Percentiles rank a stretch among this genome's conserved stretches.
Conservation (phyloP, 768 basidiomycete species). For the Jaapia argillacea region DNA sequence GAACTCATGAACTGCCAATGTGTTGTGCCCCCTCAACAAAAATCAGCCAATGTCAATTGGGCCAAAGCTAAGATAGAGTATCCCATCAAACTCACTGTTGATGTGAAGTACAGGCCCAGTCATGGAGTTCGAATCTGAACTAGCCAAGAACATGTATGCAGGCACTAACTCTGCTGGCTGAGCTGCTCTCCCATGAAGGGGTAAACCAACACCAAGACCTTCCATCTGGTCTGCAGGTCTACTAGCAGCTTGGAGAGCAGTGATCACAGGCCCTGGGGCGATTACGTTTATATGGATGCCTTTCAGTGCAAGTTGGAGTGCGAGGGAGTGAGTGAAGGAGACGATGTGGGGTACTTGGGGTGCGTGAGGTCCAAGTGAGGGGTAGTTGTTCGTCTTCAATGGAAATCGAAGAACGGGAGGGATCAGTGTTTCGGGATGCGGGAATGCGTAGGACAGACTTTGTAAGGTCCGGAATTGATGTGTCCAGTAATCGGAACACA, state of each 20-base stretch:
- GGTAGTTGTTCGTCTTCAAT: too few species aligned
- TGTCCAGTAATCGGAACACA: too few species aligned
- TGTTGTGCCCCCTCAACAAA: too few species aligned
- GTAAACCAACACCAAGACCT: constrained; percentile 35
- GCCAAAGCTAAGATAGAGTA: too few species aligned
- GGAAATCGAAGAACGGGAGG: too few species aligned
- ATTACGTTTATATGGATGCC: constrained; percentile 27
- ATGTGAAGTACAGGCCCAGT: background rate
- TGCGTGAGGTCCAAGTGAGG: too few species aligned
- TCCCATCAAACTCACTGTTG: constrained; percentile 1
- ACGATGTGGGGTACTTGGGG: too few species aligned
- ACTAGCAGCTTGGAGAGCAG: constrained; percentile 48
- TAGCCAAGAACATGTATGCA: constrained; percentile 45
- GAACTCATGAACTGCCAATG: too few species aligned
- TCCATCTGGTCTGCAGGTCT: constrained; percentile 47
- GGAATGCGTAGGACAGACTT: too few species aligned
- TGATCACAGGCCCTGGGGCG: constrained; percentile 44
- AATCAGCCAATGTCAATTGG: too few species aligned
- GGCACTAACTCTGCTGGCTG: constrained; percentile 45
- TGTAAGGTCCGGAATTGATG: too few species aligned
- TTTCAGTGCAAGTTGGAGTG: constrained; percentile 40
- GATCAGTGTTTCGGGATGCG: too few species aligned
- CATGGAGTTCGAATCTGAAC: constrained; percentile 13
- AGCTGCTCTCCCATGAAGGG: constrained; percentile 37
- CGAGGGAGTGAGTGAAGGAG: constrained; percentile 45